Conservation (phyloP, 306 rosid species). For the Glycyrrhiza uralensis region DNA sequence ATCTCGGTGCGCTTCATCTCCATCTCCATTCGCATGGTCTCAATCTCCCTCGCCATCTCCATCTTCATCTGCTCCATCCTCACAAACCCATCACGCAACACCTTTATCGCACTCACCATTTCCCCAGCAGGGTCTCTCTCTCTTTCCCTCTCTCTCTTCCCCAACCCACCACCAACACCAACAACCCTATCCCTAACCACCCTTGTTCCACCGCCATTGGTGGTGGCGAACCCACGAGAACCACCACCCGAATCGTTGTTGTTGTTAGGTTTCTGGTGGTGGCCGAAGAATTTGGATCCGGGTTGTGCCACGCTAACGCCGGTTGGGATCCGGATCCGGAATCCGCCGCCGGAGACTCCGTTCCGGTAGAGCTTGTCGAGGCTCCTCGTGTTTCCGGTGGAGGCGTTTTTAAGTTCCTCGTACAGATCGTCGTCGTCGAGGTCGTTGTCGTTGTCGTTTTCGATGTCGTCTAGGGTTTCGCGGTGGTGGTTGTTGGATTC, state of each 20-base stretch:
- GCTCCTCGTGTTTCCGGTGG: conserved; percentile 47
- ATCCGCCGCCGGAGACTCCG: conserved; percentile 39
- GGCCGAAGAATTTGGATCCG: conserved; percentile 45
- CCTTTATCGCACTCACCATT: conserved; percentile 80
- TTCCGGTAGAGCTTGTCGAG: conserved; percentile 62
- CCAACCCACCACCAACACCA: too few relatives aligned
- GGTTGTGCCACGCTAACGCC: conserved; percentile 79
- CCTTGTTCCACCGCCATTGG: conserved; percentile 28
- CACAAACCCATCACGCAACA: conserved; percentile 88
- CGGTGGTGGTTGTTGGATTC: conserved; percentile 36
- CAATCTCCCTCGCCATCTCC: conserved; percentile 98
- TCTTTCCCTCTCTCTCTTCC: conserved; percentile 29
- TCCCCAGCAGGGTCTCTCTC: conserved; percentile 75
- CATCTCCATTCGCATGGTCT: conserved; percentile 92
- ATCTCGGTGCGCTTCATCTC: conserved; percentile 93
- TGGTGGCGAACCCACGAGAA: background rate
- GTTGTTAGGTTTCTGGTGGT: conserved; percentile 35
- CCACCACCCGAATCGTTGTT: conserved; percentile 19
- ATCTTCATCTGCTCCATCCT: conserved; percentile 95
- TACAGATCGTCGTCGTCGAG: conserved; percentile 57
- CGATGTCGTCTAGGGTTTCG: conserved; percentile 31
- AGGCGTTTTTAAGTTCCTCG: conserved; percentile 57
- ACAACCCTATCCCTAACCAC: conserved; percentile 7
- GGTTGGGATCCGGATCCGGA: conserved; percentile 76
- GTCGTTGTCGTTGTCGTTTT: conserved; percentile 42